Evolutionary conservation across 2,329 filamentous ascomycete species (phyloP).

Genomic region (Colletotrichum gloeosporioides): DNA sequence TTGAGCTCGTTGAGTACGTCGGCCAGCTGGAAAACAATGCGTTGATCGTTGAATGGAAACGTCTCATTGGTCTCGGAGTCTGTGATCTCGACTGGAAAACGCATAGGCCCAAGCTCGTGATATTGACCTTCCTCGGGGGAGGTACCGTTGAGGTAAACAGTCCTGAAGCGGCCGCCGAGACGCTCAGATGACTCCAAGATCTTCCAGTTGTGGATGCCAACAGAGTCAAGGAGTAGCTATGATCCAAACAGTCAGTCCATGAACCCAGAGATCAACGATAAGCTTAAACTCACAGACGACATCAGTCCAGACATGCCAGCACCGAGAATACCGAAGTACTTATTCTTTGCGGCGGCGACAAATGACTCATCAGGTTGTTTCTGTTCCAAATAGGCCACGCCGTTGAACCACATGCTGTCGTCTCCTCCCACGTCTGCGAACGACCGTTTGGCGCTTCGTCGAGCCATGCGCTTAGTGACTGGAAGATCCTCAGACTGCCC

Average conservation of each 20-base stretch:
- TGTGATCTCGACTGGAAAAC: conserved; percentile 43
- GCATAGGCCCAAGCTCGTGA: conserved; percentile 48
- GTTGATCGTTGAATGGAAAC: conserved; percentile 44
- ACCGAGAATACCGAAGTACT: conserved; percentile 37
- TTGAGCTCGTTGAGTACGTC: conserved; percentile 46
- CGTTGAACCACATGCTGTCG: conserved; percentile 28
- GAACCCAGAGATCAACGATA: rapidly evolving
- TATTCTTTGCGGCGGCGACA: conserved; percentile 26
- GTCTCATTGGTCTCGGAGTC: conserved; percentile 46
- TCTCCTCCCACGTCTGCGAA: conserved; percentile 23
- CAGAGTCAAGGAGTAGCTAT: conserved; percentile 44
- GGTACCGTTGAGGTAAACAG: conserved; percentile 44
- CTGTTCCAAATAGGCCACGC: conserved; percentile 28
- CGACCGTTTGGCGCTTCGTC: not conserved
- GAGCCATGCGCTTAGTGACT: conserved; percentile 8
- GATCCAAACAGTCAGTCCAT: not conserved
- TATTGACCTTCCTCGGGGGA: conserved; percentile 29
- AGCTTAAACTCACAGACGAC: conserved; percentile 27
- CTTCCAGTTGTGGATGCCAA: conserved; percentile 49
- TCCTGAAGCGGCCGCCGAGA: conserved; percentile 47
- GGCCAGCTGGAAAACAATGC: conserved; percentile 46
- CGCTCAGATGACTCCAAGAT: conserved; percentile 46
- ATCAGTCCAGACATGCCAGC: conserved; percentile 39
- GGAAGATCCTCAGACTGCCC: conserved; percentile 23
- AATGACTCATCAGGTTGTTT: conserved; percentile 27